Conservation (phyloP, 192 early-diverging fungal genomes). For the Gaertneriomyces sp. region DNA sequence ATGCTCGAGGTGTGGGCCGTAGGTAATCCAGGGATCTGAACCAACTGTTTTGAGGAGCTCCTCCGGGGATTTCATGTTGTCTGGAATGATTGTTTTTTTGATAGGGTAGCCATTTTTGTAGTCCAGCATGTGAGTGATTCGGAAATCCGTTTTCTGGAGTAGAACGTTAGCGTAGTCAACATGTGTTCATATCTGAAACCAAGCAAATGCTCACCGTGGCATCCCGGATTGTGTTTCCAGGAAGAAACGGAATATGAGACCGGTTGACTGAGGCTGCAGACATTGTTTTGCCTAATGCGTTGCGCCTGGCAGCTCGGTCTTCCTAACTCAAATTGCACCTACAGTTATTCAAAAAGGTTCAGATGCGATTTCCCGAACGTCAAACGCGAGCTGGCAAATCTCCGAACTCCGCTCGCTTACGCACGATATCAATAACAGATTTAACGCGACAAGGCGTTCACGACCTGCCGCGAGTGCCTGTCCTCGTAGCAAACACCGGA, state of each 20-base stretch:
- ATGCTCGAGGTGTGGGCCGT: conserved; percentile 26
- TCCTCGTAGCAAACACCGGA: no score
- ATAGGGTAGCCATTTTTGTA: conserved; percentile 57
- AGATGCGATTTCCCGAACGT: no score
- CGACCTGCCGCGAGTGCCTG: no score
- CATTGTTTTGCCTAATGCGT: no score
- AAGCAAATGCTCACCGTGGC: conserved; percentile 33
- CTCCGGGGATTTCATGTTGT: conserved; percentile 27
- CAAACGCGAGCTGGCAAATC: no score
- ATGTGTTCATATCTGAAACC: background rate
- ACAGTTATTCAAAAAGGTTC: no score
- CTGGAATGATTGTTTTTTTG: conserved; percentile 35
- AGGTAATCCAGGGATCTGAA: conserved; percentile 42
- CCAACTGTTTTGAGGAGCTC: conserved; percentile 34
- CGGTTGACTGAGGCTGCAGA: background rate
- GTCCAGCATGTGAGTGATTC: conserved; percentile 52
- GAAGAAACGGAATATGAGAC: conserved; percentile 49
- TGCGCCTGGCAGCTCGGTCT: no score
- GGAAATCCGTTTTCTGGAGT: conserved; percentile 49
- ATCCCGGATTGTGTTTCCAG: conserved; percentile 53
- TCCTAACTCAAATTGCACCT: no score
- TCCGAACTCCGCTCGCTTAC: no score
- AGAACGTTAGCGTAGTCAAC: background rate
- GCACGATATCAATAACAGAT: no score
- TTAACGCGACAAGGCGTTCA: no score